Conservation (phyloP, 495 filamentous ascomycete species). For the Podospora bellae-mahoneyi region DNA sequence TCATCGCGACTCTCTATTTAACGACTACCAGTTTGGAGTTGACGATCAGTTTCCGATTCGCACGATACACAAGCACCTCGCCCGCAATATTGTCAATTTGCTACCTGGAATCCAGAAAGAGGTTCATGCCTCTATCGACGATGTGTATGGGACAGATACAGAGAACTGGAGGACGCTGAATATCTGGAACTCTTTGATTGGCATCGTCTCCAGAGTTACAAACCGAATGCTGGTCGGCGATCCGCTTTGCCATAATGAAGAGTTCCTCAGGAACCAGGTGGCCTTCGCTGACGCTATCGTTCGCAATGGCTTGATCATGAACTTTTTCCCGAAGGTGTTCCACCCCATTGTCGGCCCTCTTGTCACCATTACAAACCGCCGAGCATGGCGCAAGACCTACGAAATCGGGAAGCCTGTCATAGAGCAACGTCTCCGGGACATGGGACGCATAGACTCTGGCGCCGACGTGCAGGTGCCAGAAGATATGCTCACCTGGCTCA, state of each 20-base stretch:
- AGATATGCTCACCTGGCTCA: constrained; percentile 38
- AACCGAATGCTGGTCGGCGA: constrained; percentile 34
- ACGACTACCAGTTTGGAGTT: constrained; percentile 32
- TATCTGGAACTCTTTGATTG: constrained; percentile 36
- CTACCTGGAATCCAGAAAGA: constrained; percentile 37
- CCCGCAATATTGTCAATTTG: constrained; percentile 32
- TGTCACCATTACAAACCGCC: constrained; percentile 29
- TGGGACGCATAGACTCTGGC: constrained; percentile 24
- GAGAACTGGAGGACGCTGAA: constrained; percentile 35
- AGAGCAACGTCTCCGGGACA: constrained; percentile 30
- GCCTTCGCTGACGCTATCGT: constrained; percentile 34
- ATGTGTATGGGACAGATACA: constrained; percentile 30
- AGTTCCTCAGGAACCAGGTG: constrained; percentile 32
- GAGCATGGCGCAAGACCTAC: constrained; percentile 30
- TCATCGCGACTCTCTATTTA: constrained; percentile 32
- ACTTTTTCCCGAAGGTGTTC: constrained; percentile 35
- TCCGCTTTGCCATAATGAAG: constrained; percentile 27
- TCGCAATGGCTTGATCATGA: constrained; percentile 35
- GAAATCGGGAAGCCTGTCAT: constrained; percentile 26
- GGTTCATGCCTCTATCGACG: constrained; percentile 30
- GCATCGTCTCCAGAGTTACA: constrained; percentile 32
- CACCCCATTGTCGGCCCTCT: constrained; percentile 35
- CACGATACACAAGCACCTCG: constrained; percentile 37
- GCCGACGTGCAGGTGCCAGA: constrained; percentile 31
- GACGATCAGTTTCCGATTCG: constrained; percentile 33